Base-by-base conservation (phyloP, 345 rosid species). In the Trapa incisa region DNA sequence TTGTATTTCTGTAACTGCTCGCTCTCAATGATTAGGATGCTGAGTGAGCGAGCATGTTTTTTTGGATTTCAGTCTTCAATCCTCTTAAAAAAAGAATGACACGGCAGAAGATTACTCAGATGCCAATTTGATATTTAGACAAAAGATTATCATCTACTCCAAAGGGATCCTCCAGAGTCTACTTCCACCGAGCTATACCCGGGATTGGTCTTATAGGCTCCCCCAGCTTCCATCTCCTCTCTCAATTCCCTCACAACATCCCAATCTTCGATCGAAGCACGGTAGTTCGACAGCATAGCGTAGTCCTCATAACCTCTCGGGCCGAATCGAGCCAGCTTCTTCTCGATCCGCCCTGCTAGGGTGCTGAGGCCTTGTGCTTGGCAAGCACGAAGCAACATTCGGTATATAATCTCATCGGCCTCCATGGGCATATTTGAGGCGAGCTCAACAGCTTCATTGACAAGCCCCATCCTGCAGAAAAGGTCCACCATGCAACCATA, bases 401-500 rank as follows among this genome's bases (percentile, higher is more conserved):
- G 66, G 81, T 78, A 77, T 4, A 83, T 38, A 11, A 80, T 69
- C 37, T 70, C 71, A 32, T 80, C 78, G 3, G 81, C 74, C 47
- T 77, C 77, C 56, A 75, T 67, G 2, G 87, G 81, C 80, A 79
- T 75, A 22, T 66, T 74, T 2, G 71, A 72, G 42, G 76, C 73
- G 45, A 80, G 76, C 36, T 77, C 77, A 32, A 70, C 75, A 5
- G 82, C 81, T 12, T 79, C 83, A 0, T 72, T 63, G 47, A 81
- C 48, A 3, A 70, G 65, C 37, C 85, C 81, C 38, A 77, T 81
- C 70, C 81, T 74, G 67, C 87, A 75, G 47, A 83, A 70, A 32
- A 83, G 81, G 74, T 83, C 87, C 61, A 83, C 80, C 84, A 80
- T 72, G 70, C 84, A 76, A n/a, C 80, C 80, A 16, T 79, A 80